Conservation (phyloP, 805 yeast species). For the Metschnikowia lochheadii region DNA sequence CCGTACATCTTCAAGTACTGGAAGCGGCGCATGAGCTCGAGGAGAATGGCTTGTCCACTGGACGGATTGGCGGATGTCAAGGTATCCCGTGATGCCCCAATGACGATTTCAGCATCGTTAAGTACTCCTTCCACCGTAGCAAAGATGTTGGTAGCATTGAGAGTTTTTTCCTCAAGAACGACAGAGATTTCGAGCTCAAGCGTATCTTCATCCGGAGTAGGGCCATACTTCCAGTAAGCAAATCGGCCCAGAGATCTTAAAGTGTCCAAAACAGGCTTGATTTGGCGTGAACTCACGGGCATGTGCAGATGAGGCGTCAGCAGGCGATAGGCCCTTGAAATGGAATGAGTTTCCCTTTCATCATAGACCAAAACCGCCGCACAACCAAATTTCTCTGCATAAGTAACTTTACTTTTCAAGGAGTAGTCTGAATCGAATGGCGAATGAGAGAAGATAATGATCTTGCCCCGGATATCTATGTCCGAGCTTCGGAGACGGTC, state of each 20-base stretch:
- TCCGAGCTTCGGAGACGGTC: conserved; percentile 17
- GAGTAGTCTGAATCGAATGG: conserved; percentile 3
- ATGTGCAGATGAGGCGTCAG: conserved; percentile 7
- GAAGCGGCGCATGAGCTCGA: conserved; percentile 37
- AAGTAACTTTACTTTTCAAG: conserved; percentile 12
- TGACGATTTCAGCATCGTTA: conserved; percentile 36
- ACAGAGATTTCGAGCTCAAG: conserved; percentile 8
- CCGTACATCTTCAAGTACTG: conserved; percentile 30
- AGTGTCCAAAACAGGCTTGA: conserved; percentile 15
- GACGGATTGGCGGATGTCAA: conserved; percentile 34
- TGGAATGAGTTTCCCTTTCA: conserved; percentile 7
- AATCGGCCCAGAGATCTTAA: conserved; percentile 7
- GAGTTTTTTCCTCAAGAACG: neutral
- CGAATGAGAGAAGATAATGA: conserved; percentile 25
- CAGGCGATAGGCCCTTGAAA: conserved; percentile 10
- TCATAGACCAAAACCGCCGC: conserved; percentile 15
- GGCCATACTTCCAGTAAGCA: conserved; percentile 12
- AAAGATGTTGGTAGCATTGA: conserved; percentile 26
- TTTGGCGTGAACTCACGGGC: conserved; percentile 13
- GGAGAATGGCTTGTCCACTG: conserved; percentile 36
- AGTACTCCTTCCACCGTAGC: conserved; percentile 34
- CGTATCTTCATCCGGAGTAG: conserved; percentile 5
- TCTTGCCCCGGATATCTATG: conserved; percentile 20
- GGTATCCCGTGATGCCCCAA: conserved; percentile 39
- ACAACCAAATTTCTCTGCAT: conserved; percentile 13